Evolutionary conservation across 1,284 basidiomycete species (phyloP).

Genomic region (Amylostereum areolatum): DNA sequence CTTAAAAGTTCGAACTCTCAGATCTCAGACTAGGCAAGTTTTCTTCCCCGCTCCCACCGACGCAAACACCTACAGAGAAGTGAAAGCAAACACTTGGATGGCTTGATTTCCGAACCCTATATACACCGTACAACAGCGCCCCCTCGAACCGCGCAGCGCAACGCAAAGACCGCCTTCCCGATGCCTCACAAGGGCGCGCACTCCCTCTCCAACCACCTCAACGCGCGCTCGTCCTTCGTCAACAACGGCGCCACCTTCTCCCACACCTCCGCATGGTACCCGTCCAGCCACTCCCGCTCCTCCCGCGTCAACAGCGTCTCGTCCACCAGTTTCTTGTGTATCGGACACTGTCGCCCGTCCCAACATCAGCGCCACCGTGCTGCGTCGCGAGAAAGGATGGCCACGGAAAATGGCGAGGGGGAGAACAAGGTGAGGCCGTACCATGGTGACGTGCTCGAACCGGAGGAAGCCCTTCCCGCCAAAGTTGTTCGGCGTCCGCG

Average conservation of each 20-base stretch:
- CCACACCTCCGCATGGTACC: slow-evolving; percentile 77
- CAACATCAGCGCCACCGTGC: too few species aligned
- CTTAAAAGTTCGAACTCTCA: too few species aligned
- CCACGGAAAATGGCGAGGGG: not conserved
- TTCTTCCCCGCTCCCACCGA: too few species aligned
- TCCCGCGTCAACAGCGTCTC: slow-evolving; percentile 50
- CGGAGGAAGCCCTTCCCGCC: slow-evolving; percentile 78
- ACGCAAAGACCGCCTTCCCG: not conserved
- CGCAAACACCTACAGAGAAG: too few species aligned
- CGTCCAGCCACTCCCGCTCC: slow-evolving; percentile 82
- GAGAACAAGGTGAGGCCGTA: slow-evolving; percentile 21
- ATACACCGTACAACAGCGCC: slow-evolving; percentile 1
- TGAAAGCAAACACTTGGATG: not conserved
- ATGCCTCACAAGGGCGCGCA: slow-evolving; percentile 41
- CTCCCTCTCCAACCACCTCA: slow-evolving; percentile 77
- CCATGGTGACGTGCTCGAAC: slow-evolving; percentile 85
- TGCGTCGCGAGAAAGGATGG: not conserved
- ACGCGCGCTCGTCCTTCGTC: slow-evolving; percentile 62
- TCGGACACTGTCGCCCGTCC: slow-evolving; percentile 56
- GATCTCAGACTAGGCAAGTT: too few species aligned
- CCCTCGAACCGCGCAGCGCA: not conserved
- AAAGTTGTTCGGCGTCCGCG: slow-evolving; percentile 77
- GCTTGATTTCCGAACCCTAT: not conserved
- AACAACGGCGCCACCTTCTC: slow-evolving; percentile 77
- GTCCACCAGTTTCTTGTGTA: slow-evolving; percentile 84